Base-by-base conservation (phyloP, 2,329 filamentous ascomycete genomes). In the Beauveria rudraprayagi region DNA sequence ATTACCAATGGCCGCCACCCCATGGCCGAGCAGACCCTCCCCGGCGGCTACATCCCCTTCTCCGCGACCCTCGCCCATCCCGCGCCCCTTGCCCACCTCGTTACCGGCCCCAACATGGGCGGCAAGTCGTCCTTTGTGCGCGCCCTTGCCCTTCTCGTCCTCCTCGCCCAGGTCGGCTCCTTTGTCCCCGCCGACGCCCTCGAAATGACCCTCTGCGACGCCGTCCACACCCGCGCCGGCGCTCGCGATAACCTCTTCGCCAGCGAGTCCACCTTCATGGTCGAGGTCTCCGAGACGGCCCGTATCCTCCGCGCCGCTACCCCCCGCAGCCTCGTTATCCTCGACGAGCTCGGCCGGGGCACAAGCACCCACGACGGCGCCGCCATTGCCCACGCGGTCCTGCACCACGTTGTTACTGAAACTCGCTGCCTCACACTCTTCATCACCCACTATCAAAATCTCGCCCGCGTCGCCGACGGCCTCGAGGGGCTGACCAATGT, bases 61-160 rank as follows among this genome's bases (percentile, higher is more conserved):
- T 85, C 89, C 68, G 89, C 91, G 11, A 77, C 83, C 2, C 83
- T 97, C 52, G 81, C 84, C n/a, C 82, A 85, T 3, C 81, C 85
- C 1, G 71, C 79, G 0, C 83, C 85, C 0, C 82, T 90, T 6
- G 91, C 91, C 2, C 84, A 97, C 66, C 87, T 97, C 61, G 88
- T 99, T 68, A 99, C 94, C 0, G 94, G 94, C 0, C 94, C 94
- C 34, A 99, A 99, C 77, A 99, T 99, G 94, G 94, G 94, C 68
- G 94, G 94, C 61, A 99, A 99, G 72, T 96, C 91, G n/a, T 94
- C 89, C 62, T 99, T 96, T 73, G 93, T 99, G 24, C 91, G 94
- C 58, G 90, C 92, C 66, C 86, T 96, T 50, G 93, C 94, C 10
- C 84, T 99, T 7, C 91, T 97, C 64, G 84, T 89, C 53, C 92